Evolutionary conservation across 1,284 basidiomycete species (phyloP), one percentile per base, ranked within the genome.

Genomic region (Pholiota adiposa): DNA sequence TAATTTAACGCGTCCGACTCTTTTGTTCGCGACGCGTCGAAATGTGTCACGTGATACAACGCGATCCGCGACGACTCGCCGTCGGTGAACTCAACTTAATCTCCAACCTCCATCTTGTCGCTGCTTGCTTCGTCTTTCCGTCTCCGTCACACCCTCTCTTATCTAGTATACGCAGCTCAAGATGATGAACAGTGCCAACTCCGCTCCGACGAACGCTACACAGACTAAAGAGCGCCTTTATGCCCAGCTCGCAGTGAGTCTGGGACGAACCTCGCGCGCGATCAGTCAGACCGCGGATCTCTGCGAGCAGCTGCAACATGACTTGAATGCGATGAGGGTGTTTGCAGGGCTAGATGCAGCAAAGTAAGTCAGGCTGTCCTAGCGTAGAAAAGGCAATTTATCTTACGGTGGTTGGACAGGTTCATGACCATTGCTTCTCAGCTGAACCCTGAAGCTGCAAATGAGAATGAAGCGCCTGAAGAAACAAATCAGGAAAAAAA

Each of bases 221-320:
- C 87, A 88, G 63, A 83, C 88, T 31, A 91, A 91, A 71, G 89
- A 91, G 67, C 76, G 87, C 50, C 83, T 90, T 8, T 91, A 90
- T 65, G 78, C 81, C 23, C 89, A 91, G 68, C 80, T 92, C 4
- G 82, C 87, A 2, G 76, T 80, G 57, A 87, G 82, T 57, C 71
- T 92, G 9, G 81, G 79, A 21, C 76, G 86, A 50, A 84, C 90
- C 72, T 83, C 86, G 50, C 76, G 84, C 21, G 82, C 84, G 0
- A 78, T 90, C 33, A 77, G 80, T 27, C 85, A 84, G 64, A 90
- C 89, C 0, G 85, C 87, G 14, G 87, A 89, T 67, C 76, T 92
- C 12, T 89, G 87, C 70, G 89, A 89, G 69, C 83, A 85, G 58
- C 78, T 90, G 55, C 86, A 89, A 67, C 78, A 81, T 51, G 89